Conservation (phyloP, 2,329 filamentous ascomycete species). For the Hymenoscyphus linearis region DNA sequence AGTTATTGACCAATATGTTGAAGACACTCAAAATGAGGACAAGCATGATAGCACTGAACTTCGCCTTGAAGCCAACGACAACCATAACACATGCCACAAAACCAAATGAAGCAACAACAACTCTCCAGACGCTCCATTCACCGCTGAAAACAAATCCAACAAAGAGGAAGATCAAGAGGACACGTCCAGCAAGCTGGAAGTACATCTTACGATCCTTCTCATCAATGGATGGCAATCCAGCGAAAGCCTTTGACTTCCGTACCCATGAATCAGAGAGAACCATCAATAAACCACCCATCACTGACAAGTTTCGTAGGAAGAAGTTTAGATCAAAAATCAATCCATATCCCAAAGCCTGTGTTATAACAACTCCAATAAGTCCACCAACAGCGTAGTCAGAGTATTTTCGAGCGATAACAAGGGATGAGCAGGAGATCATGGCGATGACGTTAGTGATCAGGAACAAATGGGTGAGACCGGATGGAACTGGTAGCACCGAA, state of each 20-base stretch:
- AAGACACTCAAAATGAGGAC: slow-evolving; percentile 95
- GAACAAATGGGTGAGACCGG: slow-evolving; percentile 86
- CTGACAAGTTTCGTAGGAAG: slow-evolving; percentile 97
- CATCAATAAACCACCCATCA: slow-evolving; percentile 96
- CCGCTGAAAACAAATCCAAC: slow-evolving; percentile 94
- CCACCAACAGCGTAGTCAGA: slow-evolving; percentile 89
- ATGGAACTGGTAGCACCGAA: slow-evolving; percentile 59
- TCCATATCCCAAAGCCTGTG: slow-evolving; percentile 93
- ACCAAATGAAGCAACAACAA: slow-evolving; percentile 78
- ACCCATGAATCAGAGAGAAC: slow-evolving; percentile 98
- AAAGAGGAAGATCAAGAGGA: slow-evolving; percentile 96
- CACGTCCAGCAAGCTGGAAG: slow-evolving; percentile 93
- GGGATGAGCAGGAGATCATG: slow-evolving; percentile 74
- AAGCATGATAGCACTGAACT: slow-evolving; percentile 93
- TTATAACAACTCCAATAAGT: slow-evolving; percentile 83
- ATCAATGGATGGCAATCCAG: slow-evolving; percentile 86
- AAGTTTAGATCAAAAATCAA: slow-evolving; percentile 99
- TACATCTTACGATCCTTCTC: slow-evolving; percentile 99
- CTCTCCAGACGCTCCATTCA: slow-evolving; percentile 83
- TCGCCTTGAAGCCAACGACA: slow-evolving; percentile 98
- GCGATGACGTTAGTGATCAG: slow-evolving; percentile 83
- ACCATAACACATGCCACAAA: slow-evolving; percentile 96
- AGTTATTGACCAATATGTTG: slow-evolving; percentile 98
- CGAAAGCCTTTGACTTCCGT: slow-evolving; percentile 93
- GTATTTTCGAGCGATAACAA: slow-evolving; percentile 89